Evolutionary conservation across 768 basidiomycete species (phyloP).

Genomic region (Lyophyllum shimeji): DNA sequence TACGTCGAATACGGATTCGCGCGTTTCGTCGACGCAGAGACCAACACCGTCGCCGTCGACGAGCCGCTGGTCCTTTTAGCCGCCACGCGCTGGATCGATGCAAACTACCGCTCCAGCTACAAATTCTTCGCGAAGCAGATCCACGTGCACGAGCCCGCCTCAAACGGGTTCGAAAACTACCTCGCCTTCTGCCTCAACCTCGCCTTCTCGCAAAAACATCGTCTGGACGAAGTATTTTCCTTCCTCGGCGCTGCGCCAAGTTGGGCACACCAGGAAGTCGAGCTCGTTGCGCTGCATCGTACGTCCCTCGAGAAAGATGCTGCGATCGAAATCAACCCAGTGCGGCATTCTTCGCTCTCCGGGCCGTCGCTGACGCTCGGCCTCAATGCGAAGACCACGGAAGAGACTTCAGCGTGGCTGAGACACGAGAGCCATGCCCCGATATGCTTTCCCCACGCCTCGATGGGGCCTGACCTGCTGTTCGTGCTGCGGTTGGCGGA

Average conservation of each 20-base stretch:
- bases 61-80: conserved; percentile 46
- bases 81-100: conserved; percentile 40
- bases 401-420: conserved; percentile 35
- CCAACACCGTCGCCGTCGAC: conserved; percentile 36
- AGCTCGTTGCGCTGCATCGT: conserved; percentile 35
- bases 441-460: conserved; percentile 39
- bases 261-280: conserved; percentile 37
- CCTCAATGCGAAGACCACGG: conserved; percentile 33
- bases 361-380: conserved; percentile 40
- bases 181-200: conserved; percentile 40
- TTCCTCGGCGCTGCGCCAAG: conserved; percentile 31
- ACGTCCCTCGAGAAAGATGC: conserved; percentile 13
- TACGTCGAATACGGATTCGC: conserved; percentile 47
- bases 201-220: conserved; percentile 31
- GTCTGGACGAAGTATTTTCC: conserved; percentile 34
- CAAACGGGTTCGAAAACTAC: conserved; percentile 48
- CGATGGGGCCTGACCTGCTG: conserved; percentile 44
- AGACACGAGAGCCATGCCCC: conserved; percentile 28
- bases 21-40: conserved; percentile 39
- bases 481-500: conserved; percentile 38
- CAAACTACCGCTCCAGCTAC: conserved; percentile 33
- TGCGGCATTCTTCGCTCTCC: conserved; percentile 24
- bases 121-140: conserved; percentile 38
- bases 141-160: conserved; percentile 25
- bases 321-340: conserved; percentile 26